Evolutionary conservation across 208 protist genomes (phyloP).

Genomic region (Leishmania amazonensis): DNA sequence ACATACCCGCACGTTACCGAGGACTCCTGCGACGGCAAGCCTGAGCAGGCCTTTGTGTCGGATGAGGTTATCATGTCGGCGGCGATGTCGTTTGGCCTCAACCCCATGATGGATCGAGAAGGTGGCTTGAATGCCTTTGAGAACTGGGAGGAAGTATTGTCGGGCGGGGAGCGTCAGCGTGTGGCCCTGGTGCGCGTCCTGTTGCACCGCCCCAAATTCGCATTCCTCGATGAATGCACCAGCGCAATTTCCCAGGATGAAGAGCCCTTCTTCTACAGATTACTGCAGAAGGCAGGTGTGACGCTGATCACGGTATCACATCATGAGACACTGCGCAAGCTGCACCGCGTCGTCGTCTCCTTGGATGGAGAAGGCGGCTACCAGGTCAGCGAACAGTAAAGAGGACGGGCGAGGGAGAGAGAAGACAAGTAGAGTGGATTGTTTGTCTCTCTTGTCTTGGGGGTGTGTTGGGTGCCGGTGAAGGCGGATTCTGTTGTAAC

Average conservation of each 20-base stretch:
- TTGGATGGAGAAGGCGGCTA: constrained; percentile 73
- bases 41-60: constrained; percentile 30
- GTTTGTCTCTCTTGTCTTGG: neutral
- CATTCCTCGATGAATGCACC: constrained; percentile 92
- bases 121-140: constrained; percentile 76
- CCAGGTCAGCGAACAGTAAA: constrained; percentile 25
- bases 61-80: constrained; percentile 62
- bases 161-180: constrained; percentile 90
- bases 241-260: constrained; percentile 88
- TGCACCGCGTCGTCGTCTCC: constrained; percentile 62
- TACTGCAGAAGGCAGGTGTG: constrained; percentile 68
- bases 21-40: constrained; percentile 22
- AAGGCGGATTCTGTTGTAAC: neutral
- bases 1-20: constrained; percentile 62
- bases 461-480: neutral
- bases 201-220: constrained; percentile 81
- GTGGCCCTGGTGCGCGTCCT: constrained; percentile 82
- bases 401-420: neutral
- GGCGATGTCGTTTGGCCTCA: constrained; percentile 54
- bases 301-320: constrained; percentile 90
- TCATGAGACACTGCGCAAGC: constrained; percentile 58
- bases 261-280: constrained; percentile 69
- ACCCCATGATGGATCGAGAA: constrained; percentile 69
- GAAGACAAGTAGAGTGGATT: neutral
- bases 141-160: constrained; percentile 88